phyloP scores from a whole-genome alignment of 352 stramenopile genomes.

The Globisporangium spiculum region DNA sequence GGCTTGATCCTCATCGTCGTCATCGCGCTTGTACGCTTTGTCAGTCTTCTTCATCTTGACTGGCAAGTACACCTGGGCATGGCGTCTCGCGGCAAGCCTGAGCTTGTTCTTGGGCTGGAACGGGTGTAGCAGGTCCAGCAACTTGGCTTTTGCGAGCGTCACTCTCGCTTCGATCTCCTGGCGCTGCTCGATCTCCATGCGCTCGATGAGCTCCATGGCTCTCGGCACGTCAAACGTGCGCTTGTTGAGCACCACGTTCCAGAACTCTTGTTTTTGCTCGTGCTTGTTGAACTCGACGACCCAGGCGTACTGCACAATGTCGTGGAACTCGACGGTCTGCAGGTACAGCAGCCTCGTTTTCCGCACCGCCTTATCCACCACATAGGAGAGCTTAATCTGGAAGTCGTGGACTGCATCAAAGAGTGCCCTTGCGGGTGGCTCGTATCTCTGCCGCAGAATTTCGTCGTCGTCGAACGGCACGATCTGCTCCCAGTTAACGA shows the following conservation, averaged over 20 bases:
- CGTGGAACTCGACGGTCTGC: slow-evolving; percentile 64
- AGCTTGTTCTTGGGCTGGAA: slow-evolving; percentile 49
- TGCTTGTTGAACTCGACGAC: slow-evolving; percentile 60
- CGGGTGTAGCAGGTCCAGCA: slow-evolving; percentile 50
- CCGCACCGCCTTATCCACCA: slow-evolving; percentile 30
- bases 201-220: slow-evolving; percentile 54
- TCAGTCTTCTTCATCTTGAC: slow-evolving; percentile 6
- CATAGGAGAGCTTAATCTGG: slow-evolving; percentile 29
- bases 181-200: slow-evolving; percentile 49
- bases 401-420: slow-evolving; percentile 39
- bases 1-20: neutral
- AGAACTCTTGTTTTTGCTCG: slow-evolving; percentile 55
- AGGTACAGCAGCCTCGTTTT: slow-evolving; percentile 56
- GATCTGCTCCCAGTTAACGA: slow-evolving; percentile 57
- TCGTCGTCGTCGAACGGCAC: slow-evolving; percentile 44
- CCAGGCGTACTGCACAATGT: slow-evolving; percentile 68
- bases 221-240: slow-evolving; percentile 47
- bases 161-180: slow-evolving; percentile 54
- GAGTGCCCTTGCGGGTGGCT: slow-evolving; percentile 25
- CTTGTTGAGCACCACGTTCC: slow-evolving; percentile 75
- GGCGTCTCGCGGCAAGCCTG: slow-evolving; percentile 35
- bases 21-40: neutral
- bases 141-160: slow-evolving; percentile 48
- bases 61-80: slow-evolving; percentile 39
- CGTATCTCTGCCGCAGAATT: slow-evolving; percentile 38